Evolutionary conservation across 169 alveolate genomes (phyloP), one percentile per base, ranked within the genome.

Genomic region (Theileria orientalis): DNA sequence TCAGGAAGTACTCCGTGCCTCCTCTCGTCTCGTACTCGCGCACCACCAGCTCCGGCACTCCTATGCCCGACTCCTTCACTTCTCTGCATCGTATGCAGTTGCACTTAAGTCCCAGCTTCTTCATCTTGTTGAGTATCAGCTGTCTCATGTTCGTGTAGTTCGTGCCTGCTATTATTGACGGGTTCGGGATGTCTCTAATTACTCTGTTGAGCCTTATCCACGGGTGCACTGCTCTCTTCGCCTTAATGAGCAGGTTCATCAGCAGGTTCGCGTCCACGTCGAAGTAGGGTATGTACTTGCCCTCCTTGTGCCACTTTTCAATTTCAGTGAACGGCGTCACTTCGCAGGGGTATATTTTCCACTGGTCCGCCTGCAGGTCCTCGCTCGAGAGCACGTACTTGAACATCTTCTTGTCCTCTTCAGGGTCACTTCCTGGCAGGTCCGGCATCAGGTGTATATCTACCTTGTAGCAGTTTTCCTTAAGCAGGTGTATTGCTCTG

Each of bases 331-430:
- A 95, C n/a, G 97, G 98, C 13, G 97, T 92, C 68, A 95, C 94
- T 78, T 94, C 98, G 76, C 98, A 95, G 13, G 98, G 98, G 63
- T 95, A 95, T 32, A 95, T 91, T 83, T 95, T 95, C 98, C 98
- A 95, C 74, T 95, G 98, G 76, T 95, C 98, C 3, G 96, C 97
- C 85, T 95, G 98, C 41, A 95, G 91, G 29, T 84, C 90, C 42
- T 94, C 92, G 42, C 92, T 84, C 46, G 90, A 63, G 40, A 95
- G 78, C 16, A 93, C 90, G 60, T 85, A 82, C 60, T 90, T 77
- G 70, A 95, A 93, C 98, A 95, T 95, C 67, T 76, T 91, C 57
- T 83, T 74, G 57, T 95, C 98, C 82, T 83, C 84, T 46, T 85
- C 90, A 14, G 92, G 94, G 80, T 46, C 75, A 54, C 94, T 85